phyloP scores from a whole-genome alignment of 345 rosid genomes.

The Eutrema yunnanense region DNA sequence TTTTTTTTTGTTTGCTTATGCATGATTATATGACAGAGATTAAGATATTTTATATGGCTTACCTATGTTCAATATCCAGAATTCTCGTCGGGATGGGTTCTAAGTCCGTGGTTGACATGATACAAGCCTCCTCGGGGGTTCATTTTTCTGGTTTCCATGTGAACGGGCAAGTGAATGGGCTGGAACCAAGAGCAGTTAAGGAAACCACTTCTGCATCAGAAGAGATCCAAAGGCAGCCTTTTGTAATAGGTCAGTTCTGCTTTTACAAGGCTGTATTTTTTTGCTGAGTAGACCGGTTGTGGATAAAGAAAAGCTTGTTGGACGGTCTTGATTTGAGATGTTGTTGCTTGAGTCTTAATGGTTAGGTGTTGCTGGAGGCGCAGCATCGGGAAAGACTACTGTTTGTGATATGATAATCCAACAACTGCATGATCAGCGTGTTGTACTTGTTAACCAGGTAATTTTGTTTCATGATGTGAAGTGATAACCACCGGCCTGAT shows the following conservation, averaged over 20 bases:
- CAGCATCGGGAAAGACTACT: slow-evolving; percentile 97
- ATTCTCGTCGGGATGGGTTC: slow-evolving; percentile 21
- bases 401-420: slow-evolving; percentile 99
- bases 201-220: slow-evolving; percentile 46
- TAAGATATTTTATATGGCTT: background rate
- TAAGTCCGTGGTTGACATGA: slow-evolving; percentile 69
- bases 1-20: slow-evolving; percentile 3
- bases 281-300: background rate
- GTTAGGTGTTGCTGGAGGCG: slow-evolving; percentile 96
- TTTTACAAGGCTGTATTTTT: background rate
- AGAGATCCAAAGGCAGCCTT: slow-evolving; percentile 69
- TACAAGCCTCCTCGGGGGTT: slow-evolving; percentile 73
- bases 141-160: slow-evolving; percentile 79
- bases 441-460: slow-evolving; percentile 95
- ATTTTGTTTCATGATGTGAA: background rate
- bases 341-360: background rate
- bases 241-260: slow-evolving; percentile 68
- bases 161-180: slow-evolving; percentile 54
- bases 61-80: background rate
- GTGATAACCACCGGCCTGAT: slow-evolving; percentile 1
- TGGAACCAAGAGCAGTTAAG: slow-evolving; percentile 38
- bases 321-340: slow-evolving; percentile 14
- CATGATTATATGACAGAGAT: background rate
- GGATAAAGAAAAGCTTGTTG: background rate
- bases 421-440: slow-evolving; percentile 99